Evolutionary conservation across 2,329 filamentous ascomycete genomes (phyloP).

Genomic region (Tolypocladium amazonense): DNA sequence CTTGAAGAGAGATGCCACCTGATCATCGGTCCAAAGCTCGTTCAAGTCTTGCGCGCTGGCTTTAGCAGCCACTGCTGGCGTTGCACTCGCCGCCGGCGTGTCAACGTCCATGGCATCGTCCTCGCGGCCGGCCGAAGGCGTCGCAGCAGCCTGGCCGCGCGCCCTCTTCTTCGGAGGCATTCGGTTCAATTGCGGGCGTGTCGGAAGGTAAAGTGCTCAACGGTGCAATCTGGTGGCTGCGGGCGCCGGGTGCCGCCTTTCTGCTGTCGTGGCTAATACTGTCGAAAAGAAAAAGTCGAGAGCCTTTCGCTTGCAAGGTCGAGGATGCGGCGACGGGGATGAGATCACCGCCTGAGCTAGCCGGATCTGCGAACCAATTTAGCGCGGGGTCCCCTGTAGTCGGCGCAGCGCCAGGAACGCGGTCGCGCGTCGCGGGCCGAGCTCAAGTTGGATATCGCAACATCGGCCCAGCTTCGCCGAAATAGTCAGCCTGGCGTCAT

Average conservation of each 20-base stretch:
- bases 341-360: background rate
- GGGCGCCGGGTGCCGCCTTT: background rate
- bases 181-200: constrained; percentile 2
- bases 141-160: constrained; percentile 46
- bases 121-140: constrained; percentile 41
- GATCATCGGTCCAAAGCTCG: constrained; percentile 90
- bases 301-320: background rate
- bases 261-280: background rate
- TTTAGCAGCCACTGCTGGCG: constrained; percentile 18
- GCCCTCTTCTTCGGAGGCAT: constrained; percentile 66
- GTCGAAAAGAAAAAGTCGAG: background rate
- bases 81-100: constrained; percentile 43
- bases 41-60: constrained; percentile 22
- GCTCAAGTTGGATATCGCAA: background rate
- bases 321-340: background rate
- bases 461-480: background rate
- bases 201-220: background rate
- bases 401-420: background rate
- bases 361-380: background rate
- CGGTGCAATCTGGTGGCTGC: no score
- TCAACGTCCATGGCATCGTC: constrained; percentile 53
- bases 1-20: constrained; percentile 87
- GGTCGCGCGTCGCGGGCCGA: background rate
- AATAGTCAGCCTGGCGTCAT: background rate
- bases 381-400: background rate